A percentile compares a stretch with the other conserved stretches of the same genome.
Evolutionary conservation across 2,329 filamentous ascomycete species (phyloP).

Genomic region (Hymenoscyphus repandus): DNA sequence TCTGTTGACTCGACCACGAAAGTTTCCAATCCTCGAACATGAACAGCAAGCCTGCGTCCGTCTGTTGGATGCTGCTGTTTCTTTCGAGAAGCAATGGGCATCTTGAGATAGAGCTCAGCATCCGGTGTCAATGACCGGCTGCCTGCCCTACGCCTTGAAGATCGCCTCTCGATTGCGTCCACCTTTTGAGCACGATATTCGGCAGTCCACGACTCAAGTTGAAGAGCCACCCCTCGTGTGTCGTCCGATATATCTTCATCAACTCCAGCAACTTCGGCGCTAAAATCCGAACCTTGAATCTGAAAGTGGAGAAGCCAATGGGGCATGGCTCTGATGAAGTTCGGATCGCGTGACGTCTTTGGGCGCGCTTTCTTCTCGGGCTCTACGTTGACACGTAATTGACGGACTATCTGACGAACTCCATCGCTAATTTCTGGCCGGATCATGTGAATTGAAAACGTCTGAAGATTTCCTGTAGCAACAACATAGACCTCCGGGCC

Average conservation of each 20-base stretch:
- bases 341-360: constrained; percentile 50
- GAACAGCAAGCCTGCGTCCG: constrained; percentile 74
- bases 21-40: constrained; percentile 78
- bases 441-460: constrained; percentile 83
- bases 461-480: constrained; percentile 73
- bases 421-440: constrained; percentile 90
- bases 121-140: constrained; percentile 64
- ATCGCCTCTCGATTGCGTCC: constrained; percentile 55
- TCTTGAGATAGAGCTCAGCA: constrained; percentile 51
- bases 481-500: constrained; percentile 81
- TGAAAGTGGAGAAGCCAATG: constrained; percentile 80
- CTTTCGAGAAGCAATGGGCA: constrained; percentile 46
- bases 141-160: constrained; percentile 63
- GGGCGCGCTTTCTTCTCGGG: constrained; percentile 51
- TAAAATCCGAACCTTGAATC: constrained; percentile 83
- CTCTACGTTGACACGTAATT: constrained; percentile 68
- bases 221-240: constrained; percentile 75
- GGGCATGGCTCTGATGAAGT: constrained; percentile 73
- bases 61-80: constrained; percentile 57
- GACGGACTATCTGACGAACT: constrained; percentile 82
- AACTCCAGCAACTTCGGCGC: constrained; percentile 82
- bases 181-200: constrained; percentile 83
- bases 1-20: constrained; percentile 87
- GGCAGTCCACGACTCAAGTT: constrained; percentile 80
- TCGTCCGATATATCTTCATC: constrained; percentile 79